phyloP scores from a whole-genome alignment of 2,329 filamentous ascomycete genomes.

The Penicillium sp. region DNA sequence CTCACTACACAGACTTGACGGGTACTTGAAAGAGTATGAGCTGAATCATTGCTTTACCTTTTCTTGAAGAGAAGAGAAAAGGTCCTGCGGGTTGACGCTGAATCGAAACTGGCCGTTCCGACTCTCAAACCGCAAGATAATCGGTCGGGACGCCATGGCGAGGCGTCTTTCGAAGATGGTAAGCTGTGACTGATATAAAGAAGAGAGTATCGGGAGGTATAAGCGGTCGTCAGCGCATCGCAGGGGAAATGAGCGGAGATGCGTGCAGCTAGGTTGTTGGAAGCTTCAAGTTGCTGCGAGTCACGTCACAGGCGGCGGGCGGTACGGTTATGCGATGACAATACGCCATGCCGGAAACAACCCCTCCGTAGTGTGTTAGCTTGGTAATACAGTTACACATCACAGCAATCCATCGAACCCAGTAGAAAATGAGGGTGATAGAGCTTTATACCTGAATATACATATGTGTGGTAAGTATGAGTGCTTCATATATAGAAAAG shows the following conservation, averaged over 20 bases:
- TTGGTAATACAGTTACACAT: conserved; percentile 7
- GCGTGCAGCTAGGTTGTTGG: conserved; percentile 6
- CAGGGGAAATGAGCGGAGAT: neutral
- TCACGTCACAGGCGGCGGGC: conserved; percentile 29
- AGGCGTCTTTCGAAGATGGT: neutral
- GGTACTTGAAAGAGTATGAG: neutral
- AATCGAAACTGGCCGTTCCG: conserved; percentile 92
- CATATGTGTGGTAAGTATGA: too few species aligned
- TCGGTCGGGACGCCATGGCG: conserved; percentile 53
- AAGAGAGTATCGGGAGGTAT: neutral
- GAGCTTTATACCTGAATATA: too few species aligned
- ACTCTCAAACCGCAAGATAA: conserved; percentile 86
- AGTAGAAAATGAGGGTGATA: neutral
- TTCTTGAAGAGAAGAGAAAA: conserved; percentile 65
- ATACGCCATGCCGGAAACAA: neutral
- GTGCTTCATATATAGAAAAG: too few species aligned
- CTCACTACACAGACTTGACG: neutral
- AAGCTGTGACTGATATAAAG: neutral
- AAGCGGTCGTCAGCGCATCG: conserved; percentile 1
- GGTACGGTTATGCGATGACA: conserved; percentile 14
- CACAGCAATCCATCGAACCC: neutral
- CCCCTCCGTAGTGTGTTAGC: conserved; percentile 1
- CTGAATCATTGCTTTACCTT: conserved; percentile 37
- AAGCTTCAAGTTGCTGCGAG: conserved; percentile 22
- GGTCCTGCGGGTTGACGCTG: conserved; percentile 72